These are phyloP conservation scores for Paecilomyces dactylethromorphus DNA, from an alignment of 2,329 filamentous ascomycete genomes.

Conservation along the genomic window DNA sequence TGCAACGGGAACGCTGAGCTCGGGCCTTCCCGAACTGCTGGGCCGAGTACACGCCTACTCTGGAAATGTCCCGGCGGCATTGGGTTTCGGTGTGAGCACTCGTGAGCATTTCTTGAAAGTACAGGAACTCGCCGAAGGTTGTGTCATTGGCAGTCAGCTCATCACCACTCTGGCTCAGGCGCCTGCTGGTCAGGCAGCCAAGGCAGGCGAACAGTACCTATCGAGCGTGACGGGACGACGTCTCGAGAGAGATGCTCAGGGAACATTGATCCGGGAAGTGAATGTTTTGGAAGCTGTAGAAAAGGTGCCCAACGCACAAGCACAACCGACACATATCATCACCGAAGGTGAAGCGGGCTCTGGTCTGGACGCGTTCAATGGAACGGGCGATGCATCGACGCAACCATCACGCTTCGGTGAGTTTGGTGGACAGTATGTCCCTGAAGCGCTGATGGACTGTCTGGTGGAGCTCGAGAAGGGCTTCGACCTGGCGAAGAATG, in stretches of 20 bases:
- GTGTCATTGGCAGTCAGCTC: conserved; percentile 95
- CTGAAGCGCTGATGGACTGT: conserved; percentile 96
- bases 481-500: conserved; percentile 80
- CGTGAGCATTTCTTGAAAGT: conserved; percentile 88
- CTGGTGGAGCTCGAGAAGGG: conserved; percentile 82
- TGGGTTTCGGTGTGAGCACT: conserved; percentile 95
- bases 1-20: conserved; percentile 74
- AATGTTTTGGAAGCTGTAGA: conserved; percentile 63
- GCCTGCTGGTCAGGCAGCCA: conserved; percentile 56
- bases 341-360: conserved; percentile 48
- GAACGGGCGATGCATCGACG: conserved; percentile 47
- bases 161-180: conserved; percentile 72
- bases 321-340: conserved; percentile 57
- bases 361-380: conserved; percentile 72
- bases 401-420: conserved; percentile 86
- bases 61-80: conserved; percentile 79
- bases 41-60: conserved; percentile 86
- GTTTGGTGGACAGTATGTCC: conserved; percentile 95
- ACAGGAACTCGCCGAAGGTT: conserved; percentile 77
- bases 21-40: conserved; percentile 73
- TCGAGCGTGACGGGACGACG: conserved; percentile 60
- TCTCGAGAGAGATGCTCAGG: conserved; percentile 38
- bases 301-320: conserved; percentile 47
- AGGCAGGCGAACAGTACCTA: conserved; percentile 81
- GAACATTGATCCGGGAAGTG: conserved; percentile 55